Evolutionary conservation across 2,329 filamentous ascomycete genomes (phyloP).

Genomic region (Colletotrichum shisoi): DNA sequence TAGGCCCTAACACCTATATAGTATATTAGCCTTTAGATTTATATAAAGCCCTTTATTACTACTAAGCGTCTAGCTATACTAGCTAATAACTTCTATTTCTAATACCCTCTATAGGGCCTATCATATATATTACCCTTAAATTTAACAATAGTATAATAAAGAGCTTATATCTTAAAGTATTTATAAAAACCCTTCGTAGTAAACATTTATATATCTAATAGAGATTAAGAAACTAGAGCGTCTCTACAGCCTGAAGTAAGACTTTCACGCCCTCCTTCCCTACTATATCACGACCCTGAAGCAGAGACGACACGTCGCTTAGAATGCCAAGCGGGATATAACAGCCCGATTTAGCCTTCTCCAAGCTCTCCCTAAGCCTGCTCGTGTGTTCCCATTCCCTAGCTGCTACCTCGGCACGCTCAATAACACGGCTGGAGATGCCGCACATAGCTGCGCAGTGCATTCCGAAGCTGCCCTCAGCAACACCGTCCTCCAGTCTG

Average conservation of each 20-base stretch:
- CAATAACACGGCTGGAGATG: constrained; percentile 82
- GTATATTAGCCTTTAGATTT: no score
- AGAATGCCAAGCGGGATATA: constrained; percentile 86
- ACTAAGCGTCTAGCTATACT: no score
- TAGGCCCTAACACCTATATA: no score
- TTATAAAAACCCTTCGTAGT: no score
- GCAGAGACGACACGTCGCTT: constrained; percentile 83
- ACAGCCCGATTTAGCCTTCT: constrained; percentile 78
- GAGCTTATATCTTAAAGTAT: no score
- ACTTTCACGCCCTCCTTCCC: constrained; percentile 64
- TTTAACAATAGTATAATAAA: no score
- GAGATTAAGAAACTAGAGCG: constrained; percentile 52
- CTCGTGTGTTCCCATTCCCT: constrained; percentile 95
- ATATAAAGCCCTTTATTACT: no score
- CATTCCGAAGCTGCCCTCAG: constrained; percentile 98
- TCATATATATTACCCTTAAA: no score
- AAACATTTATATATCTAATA: no score
- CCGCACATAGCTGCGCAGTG: constrained; percentile 99
- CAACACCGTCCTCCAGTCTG: constrained; percentile 89
- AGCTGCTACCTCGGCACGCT: constrained; percentile 86
- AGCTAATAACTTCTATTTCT: no score
- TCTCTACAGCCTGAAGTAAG: constrained; percentile 67
- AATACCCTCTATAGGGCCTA: no score
- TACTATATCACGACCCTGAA: constrained; percentile 66
- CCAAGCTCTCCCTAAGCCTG: constrained; percentile 84